Conservation (phyloP, 2,329 filamentous ascomycete genomes). For the Albophoma yamanashiensis region DNA sequence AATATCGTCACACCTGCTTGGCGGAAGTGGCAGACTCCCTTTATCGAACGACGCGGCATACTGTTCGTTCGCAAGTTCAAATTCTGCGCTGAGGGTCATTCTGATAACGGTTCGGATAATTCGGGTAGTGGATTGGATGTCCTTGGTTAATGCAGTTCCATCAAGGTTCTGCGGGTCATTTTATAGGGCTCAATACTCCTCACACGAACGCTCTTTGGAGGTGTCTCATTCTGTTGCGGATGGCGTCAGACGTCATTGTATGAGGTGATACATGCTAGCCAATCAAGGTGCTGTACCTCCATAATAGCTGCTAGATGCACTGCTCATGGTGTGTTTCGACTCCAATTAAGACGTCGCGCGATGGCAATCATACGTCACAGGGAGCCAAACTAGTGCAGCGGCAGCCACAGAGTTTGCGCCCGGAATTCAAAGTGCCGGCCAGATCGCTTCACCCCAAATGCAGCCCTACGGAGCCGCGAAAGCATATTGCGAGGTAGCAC, state of each 20-base stretch:
- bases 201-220: background rate
- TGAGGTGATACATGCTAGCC: background rate
- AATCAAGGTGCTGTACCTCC: background rate
- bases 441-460: background rate
- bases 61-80: slow-evolving; percentile 28
- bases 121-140: background rate
- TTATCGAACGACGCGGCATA: slow-evolving; percentile 58
- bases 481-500: too few species aligned
- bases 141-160: background rate
- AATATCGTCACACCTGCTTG: slow-evolving; percentile 30
- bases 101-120: background rate
- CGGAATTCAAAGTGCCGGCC: background rate
- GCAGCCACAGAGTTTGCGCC: background rate
- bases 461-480: background rate
- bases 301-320: background rate
- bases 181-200: background rate
- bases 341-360: background rate
- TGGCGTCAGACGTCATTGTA: background rate
- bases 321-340: background rate
- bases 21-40: slow-evolving; percentile 55
- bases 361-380: background rate
- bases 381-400: background rate
- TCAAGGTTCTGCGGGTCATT: background rate
- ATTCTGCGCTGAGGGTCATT: slow-evolving; percentile 13
- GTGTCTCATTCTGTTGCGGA: too few species aligned